Percentiles rank a stretch among this genome's conserved stretches.
Evolutionary conservation across 345 rosid genomes (phyloP).

Genomic region (Psidium guajava): DNA sequence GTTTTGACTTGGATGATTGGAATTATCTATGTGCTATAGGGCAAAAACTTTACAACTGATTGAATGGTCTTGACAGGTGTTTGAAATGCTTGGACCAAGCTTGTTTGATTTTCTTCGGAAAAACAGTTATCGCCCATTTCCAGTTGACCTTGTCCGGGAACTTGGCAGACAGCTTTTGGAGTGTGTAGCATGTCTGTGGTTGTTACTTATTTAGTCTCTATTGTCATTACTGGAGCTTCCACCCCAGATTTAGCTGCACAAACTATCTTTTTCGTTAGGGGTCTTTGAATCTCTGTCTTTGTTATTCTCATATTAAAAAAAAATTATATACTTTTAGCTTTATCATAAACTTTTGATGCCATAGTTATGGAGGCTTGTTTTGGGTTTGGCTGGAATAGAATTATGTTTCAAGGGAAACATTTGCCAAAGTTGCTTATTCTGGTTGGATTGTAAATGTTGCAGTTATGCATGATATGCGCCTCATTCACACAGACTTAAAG

Average conservation of each 20-base stretch:
- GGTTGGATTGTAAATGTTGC: conserved; percentile 11
- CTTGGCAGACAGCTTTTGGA: conserved; percentile 74
- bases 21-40: conserved; percentile 2
- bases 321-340: not conserved
- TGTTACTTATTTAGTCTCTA: conserved; percentile 12
- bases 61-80: conserved; percentile 48
- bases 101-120: conserved; percentile 61
- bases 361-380: not conserved
- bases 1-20: not conserved
- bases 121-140: conserved; percentile 59
- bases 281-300: not conserved
- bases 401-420: not conserved
- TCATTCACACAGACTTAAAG: conserved; percentile 61
- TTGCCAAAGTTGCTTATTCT: conserved; percentile 1
- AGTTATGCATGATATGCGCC: conserved; percentile 60
- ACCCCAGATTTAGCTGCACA: not conserved
- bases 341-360: not conserved
- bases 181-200: conserved; percentile 64
- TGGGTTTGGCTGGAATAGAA: not conserved
- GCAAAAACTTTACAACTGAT: conserved; percentile 19
- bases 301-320: not conserved
- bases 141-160: conserved; percentile 65
- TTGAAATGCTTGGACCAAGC: conserved; percentile 87
- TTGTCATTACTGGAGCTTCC: not conserved
- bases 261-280: not conserved